phyloP scores from a whole-genome alignment of 805 yeast species.

The Candida argentea region DNA sequence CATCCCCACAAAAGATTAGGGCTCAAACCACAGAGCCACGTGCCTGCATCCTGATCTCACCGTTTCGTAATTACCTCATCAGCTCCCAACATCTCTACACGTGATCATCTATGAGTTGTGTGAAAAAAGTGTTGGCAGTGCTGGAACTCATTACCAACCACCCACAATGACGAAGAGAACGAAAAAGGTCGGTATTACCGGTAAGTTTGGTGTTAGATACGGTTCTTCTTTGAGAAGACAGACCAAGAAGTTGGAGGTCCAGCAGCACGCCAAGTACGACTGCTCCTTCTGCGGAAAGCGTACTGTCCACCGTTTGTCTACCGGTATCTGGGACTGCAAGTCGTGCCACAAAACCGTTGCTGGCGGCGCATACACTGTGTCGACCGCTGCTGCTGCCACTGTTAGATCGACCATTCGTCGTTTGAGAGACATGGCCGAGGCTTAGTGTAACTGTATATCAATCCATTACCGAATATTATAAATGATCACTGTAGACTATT shows the following conservation, averaged over 20 bases:
- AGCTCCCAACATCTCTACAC: too few species aligned
- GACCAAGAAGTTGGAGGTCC: slow-evolving; percentile 98
- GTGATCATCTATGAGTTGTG: too few species aligned
- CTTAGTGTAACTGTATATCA: slow-evolving; percentile 42
- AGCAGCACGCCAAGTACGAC: slow-evolving; percentile 97
- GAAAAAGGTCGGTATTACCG: slow-evolving; percentile 99
- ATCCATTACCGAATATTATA: background rate
- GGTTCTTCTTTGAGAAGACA: slow-evolving; percentile 99
- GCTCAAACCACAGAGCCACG: too few species aligned
- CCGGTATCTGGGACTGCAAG: slow-evolving; percentile 98
- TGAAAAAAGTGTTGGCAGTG: too few species aligned
- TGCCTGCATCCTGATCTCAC: too few species aligned
- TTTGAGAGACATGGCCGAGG: slow-evolving; percentile 99
- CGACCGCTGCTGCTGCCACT: slow-evolving; percentile 99
- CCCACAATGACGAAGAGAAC: slow-evolving; percentile 99
- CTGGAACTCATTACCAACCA: too few species aligned
- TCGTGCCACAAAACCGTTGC: slow-evolving; percentile 95
- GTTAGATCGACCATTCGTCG: slow-evolving; percentile 99
- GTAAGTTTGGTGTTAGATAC: slow-evolving; percentile 99
- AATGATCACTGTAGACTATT: too few species aligned
- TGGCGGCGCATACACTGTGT: slow-evolving; percentile 99
- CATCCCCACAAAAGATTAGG: too few species aligned
- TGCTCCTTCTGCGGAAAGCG: slow-evolving; percentile 99
- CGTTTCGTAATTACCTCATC: too few species aligned
- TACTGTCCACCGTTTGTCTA: slow-evolving; percentile 93